Evolutionary conservation across 352 stramenopile genomes (phyloP).

Genomic region (Phytophthora podocarpi): DNA sequence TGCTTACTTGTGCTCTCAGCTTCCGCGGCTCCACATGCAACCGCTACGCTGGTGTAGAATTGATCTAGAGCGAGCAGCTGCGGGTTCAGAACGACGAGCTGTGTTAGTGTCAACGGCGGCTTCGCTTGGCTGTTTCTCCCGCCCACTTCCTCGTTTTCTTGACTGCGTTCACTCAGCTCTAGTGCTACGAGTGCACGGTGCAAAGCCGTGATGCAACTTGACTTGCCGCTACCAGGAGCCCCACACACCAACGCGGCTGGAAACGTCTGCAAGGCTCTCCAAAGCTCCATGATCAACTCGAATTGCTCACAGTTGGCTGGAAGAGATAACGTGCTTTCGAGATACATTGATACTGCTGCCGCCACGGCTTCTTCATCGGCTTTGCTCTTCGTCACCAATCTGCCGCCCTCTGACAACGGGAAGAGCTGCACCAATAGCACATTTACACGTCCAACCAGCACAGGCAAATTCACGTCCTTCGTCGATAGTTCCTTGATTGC

Average conservation of each 20-base stretch:
- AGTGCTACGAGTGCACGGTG: slow-evolving; percentile 56
- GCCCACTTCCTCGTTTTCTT: slow-evolving; percentile 18
- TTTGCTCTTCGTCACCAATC: slow-evolving; percentile 29
- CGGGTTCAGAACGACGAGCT: slow-evolving; percentile 43
- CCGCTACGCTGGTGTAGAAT: slow-evolving; percentile 31
- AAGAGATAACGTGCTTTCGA: slow-evolving; percentile 33
- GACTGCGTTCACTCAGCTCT: slow-evolving; percentile 36
- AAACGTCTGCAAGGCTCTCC: slow-evolving; percentile 34
- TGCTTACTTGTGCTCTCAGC: not conserved
- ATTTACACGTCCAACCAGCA: slow-evolving; percentile 12
- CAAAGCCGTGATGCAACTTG: slow-evolving; percentile 49
- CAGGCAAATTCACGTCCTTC: not conserved
- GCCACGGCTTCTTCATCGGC: slow-evolving; percentile 44
- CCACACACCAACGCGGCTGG: slow-evolving; percentile 46
- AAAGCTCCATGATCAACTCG: slow-evolving; percentile 46
- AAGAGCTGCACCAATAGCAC: slow-evolving; percentile 25
- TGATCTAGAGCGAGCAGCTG: slow-evolving; percentile 37
- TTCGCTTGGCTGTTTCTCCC: not conserved
- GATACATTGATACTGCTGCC: slow-evolving; percentile 51
- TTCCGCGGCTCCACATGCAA: slow-evolving; percentile 6
- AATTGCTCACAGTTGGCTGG: slow-evolving; percentile 23
- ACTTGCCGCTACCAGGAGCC: slow-evolving; percentile 47
- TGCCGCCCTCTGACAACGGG: slow-evolving; percentile 28
- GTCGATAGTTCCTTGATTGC: not conserved
- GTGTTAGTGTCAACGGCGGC: slow-evolving; percentile 1